Evolutionary conservation across 2,329 filamentous ascomycete species (phyloP).

Genomic region (Penicillium polonicum): DNA sequence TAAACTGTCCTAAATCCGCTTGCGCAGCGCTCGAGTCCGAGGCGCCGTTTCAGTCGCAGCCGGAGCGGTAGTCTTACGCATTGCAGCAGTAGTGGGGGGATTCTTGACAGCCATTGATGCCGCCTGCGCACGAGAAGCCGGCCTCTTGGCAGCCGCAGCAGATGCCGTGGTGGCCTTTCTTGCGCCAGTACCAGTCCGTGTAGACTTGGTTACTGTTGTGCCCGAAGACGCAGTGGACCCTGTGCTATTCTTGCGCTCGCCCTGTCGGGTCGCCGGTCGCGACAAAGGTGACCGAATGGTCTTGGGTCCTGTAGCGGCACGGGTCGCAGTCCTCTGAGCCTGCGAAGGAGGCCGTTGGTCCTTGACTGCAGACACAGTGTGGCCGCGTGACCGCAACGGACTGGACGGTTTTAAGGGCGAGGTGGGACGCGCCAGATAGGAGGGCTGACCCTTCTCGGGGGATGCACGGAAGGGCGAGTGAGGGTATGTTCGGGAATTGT

Average conservation of each 20-base stretch:
- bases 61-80: constrained; percentile 35
- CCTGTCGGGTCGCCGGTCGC: constrained; percentile 42
- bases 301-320: constrained; percentile 32
- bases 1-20: constrained; percentile 33
- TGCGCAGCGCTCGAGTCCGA: constrained; percentile 42
- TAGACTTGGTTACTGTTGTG: constrained; percentile 39
- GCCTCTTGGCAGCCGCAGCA: constrained; percentile 32
- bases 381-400: constrained; percentile 34
- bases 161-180: constrained; percentile 33
- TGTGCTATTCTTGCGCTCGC: constrained; percentile 39
- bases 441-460: constrained; percentile 48
- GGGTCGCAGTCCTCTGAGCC: constrained; percentile 31
- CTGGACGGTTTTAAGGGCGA: constrained; percentile 62
- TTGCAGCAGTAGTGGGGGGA: constrained; percentile 29
- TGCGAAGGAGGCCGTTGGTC: constrained; percentile 30
- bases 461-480: constrained; percentile 53
- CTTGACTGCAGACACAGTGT: constrained; percentile 28
- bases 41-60: constrained; percentile 32
- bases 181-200: constrained; percentile 28
- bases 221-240: constrained; percentile 41
- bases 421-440: constrained; percentile 57
- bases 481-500: constrained; percentile 70
- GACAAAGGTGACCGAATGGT: constrained; percentile 32
- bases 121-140: constrained; percentile 30
- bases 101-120: constrained; percentile 39